These are phyloP conservation scores for Pseudomassariella vexata DNA, from an alignment of 2,329 filamentous ascomycete species.

Conservation along the genomic window DNA sequence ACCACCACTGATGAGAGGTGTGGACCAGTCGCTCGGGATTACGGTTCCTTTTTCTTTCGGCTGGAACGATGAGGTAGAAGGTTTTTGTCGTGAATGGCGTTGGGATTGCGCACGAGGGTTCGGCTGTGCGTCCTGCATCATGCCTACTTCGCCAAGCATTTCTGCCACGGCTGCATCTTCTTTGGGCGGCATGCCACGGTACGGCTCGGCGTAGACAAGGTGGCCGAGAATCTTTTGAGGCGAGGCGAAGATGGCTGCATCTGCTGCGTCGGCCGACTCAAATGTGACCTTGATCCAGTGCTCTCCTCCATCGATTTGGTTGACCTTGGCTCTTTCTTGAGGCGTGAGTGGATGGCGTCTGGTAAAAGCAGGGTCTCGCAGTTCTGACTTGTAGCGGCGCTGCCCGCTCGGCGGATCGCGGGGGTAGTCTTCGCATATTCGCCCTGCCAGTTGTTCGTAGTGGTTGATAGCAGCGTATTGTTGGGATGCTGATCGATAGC, in stretches of 20 bases:
- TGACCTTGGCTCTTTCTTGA: conserved; percentile 73
- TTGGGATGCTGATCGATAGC: conserved; percentile 60
- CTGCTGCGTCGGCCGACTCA: conserved; percentile 66
- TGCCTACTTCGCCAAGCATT: conserved; percentile 32
- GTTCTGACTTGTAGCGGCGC: conserved; percentile 66
- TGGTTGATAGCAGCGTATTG: conserved; percentile 85
- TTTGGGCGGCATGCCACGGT: conserved; percentile 57
- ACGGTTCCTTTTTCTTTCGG: conserved; percentile 7
- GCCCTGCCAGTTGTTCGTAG: conserved; percentile 80
- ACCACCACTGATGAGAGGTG: conserved; percentile 7
- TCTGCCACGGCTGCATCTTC: conserved; percentile 60
- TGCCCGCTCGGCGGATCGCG: conserved; percentile 71
- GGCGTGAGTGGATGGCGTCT: conserved; percentile 59
- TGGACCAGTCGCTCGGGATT: conserved; percentile 26
- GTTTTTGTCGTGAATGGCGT: conserved; percentile 7
- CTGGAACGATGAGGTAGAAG: conserved; percentile 8
- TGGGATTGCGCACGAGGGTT: conserved; percentile 5
- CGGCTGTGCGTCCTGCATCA: conserved; percentile 22
- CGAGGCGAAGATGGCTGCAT: conserved; percentile 62
- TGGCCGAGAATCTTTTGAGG: conserved; percentile 68
- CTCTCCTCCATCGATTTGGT: conserved; percentile 73
- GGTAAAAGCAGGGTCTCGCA: conserved; percentile 66
- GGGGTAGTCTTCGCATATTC: conserved; percentile 90
- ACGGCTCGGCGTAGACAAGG: conserved; percentile 65
- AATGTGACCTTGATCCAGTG: conserved; percentile 92